These are phyloP conservation scores for Aspergillus piperis DNA, from an alignment of 2,329 filamentous ascomycete species.

Conservation along the genomic window DNA sequence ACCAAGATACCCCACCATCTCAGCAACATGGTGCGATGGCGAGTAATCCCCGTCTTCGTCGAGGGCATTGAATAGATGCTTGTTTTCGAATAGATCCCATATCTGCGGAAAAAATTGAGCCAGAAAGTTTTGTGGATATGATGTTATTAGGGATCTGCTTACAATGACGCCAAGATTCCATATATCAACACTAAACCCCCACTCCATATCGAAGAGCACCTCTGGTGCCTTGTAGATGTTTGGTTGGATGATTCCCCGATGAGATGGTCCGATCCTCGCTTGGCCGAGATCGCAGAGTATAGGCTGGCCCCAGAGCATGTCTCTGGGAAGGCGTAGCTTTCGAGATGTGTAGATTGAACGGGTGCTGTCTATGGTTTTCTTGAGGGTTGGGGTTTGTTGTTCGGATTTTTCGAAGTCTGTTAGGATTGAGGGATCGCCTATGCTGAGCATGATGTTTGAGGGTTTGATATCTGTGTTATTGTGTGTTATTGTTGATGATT, in stretches of 20 bases:
- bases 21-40: background rate
- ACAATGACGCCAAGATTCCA: slow-evolving; percentile 11
- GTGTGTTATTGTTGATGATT: too few species aligned
- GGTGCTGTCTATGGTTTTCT: background rate
- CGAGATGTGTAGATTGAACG: background rate
- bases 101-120: background rate
- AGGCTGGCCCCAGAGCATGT: background rate
- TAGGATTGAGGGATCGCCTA: background rate
- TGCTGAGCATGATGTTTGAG: background rate
- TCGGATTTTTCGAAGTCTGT: background rate
- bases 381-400: background rate
- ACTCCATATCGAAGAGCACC: slow-evolving; percentile 7
- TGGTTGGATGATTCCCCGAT: background rate
- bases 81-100: background rate
- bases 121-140: too few species aligned
- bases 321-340: background rate
- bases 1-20: background rate
- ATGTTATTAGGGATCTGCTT: background rate
- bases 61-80: background rate
- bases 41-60: background rate
- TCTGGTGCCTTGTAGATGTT: slow-evolving; percentile 1
- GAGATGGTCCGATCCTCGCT: background rate
- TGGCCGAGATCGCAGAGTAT: background rate
- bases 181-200: slow-evolving; percentile 4
- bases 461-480: background rate